These are phyloP conservation scores for Voacanga thouarsii DNA, from an alignment of 257 asterid genomes.

Conservation along the genomic window DNA sequence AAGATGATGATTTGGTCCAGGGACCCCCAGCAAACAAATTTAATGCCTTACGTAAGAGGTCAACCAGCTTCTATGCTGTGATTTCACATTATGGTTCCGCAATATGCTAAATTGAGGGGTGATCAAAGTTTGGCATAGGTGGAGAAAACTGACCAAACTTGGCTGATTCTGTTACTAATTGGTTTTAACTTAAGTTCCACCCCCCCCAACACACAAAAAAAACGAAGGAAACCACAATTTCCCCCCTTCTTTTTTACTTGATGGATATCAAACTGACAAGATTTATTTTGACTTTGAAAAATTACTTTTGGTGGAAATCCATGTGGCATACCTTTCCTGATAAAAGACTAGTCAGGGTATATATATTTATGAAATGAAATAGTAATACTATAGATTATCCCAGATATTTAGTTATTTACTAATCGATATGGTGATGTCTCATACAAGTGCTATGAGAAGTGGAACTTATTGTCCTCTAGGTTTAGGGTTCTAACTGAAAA, in stretches of 20 bases:
- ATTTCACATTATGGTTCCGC: neutral
- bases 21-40: neutral
- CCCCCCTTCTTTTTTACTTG: no score
- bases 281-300: no score
- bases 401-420: no score
- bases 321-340: neutral
- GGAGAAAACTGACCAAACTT: neutral
- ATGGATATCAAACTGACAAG: no score
- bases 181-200: neutral
- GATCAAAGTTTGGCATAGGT: neutral
- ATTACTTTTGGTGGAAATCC: no score
- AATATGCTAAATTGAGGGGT: neutral
- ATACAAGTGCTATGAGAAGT: neutral
- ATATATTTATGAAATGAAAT: neutral
- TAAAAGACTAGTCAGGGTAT: neutral
- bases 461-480: neutral
- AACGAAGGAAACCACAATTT: no score
- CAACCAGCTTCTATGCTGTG: neutral
- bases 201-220: no score
- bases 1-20: neutral
- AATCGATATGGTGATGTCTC: neutral
- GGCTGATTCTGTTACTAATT: neutral
- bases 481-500: neutral
- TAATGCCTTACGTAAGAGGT: neutral
- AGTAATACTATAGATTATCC: neutral